phyloP scores from a whole-genome alignment of 2,329 filamentous ascomycete species.

The Aspergillus sp. region DNA sequence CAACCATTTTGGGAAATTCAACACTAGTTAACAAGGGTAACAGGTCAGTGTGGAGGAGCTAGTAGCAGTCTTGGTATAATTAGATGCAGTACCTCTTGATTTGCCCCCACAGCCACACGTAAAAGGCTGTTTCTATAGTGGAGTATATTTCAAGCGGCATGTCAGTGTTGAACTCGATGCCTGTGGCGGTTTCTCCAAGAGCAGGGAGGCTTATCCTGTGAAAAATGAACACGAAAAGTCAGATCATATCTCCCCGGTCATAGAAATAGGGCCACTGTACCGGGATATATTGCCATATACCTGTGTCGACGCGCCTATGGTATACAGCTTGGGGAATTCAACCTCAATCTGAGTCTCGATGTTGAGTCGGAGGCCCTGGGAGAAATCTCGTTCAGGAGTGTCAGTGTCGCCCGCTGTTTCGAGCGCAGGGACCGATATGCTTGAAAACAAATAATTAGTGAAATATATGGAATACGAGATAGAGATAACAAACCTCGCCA shows the following conservation, averaged over 20 bases:
- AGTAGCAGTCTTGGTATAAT: too few species aligned
- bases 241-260: not conserved
- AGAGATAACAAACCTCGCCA: not conserved
- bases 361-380: not conserved
- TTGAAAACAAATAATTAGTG: not conserved
- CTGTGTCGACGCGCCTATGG: not conserved
- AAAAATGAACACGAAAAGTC: not conserved
- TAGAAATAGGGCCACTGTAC: not conserved
- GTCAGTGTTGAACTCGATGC: not conserved
- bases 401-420: not conserved
- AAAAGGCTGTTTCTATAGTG: not conserved
- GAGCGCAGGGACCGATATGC: not conserved
- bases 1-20: not conserved
- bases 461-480: too few species aligned
- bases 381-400: not conserved
- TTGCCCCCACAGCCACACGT: not conserved
- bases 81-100: not conserved
- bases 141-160: not conserved
- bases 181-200: not conserved
- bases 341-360: not conserved
- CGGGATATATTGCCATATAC: not conserved
- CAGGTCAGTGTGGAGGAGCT: too few species aligned
- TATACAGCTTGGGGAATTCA: not conserved
- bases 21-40: not conserved
- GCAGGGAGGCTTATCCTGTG: not conserved